Evolutionary conservation across 345 rosid species (phyloP).

Genomic region (Populus alba): DNA sequence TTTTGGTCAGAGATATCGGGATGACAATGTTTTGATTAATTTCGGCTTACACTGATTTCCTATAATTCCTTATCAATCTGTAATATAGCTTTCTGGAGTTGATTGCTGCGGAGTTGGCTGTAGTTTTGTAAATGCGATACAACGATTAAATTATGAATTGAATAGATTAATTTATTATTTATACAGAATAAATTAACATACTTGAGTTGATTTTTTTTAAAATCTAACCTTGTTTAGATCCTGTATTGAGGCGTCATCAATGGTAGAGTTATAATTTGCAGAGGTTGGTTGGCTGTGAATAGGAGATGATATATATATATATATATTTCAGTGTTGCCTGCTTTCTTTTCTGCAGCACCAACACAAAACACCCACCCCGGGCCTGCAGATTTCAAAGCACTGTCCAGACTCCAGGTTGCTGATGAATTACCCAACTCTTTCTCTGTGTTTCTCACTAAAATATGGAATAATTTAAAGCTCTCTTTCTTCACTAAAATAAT

Average conservation of each 20-base stretch:
- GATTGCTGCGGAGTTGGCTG: too few relatives aligned
- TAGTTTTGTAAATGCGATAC: too few relatives aligned
- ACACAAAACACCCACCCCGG: conserved; percentile 10
- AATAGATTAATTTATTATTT: too few relatives aligned
- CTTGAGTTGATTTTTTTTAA: too few relatives aligned
- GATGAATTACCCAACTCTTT: not conserved
- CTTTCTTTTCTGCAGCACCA: conserved; percentile 27
- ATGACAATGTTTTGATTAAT: conserved; percentile 1
- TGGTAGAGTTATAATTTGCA: conserved; percentile 4
- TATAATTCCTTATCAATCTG: not conserved
- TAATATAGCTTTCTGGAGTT: too few relatives aligned
- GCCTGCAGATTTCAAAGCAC: conserved; percentile 22
- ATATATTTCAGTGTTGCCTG: conserved; percentile 7
- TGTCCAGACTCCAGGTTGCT: conserved; percentile 14
- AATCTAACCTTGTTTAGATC: too few relatives aligned
- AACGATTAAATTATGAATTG: too few relatives aligned
- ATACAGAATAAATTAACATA: too few relatives aligned
- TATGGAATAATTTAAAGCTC: not conserved
- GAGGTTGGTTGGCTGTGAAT: not conserved
- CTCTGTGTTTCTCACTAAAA: not conserved
- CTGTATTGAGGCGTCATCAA: too few relatives aligned
- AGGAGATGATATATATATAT: not conserved
- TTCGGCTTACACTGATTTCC: not conserved
- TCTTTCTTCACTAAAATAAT: not conserved
- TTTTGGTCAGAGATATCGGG: not conserved